phyloP scores from a whole-genome alignment of 2,329 filamentous ascomycete genomes.

The Boeremia lycopersici region DNA sequence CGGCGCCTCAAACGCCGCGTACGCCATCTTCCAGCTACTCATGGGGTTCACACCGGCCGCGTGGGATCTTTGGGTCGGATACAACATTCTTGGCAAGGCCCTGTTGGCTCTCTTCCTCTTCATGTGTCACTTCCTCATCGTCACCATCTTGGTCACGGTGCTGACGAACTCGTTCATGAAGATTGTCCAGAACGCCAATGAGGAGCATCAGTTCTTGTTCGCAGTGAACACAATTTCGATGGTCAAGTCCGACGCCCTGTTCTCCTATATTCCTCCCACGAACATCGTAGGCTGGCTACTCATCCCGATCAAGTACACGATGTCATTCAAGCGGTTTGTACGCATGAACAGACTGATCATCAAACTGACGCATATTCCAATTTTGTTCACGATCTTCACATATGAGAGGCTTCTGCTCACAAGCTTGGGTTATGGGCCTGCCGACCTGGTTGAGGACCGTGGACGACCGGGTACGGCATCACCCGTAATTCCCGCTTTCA shows the following conservation, averaged over 20 bases:
- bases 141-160: constrained; percentile 95
- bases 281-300: constrained; percentile 92
- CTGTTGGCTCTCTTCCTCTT: constrained; percentile 84
- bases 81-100: constrained; percentile 77
- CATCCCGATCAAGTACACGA: constrained; percentile 78
- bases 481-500: constrained; percentile 54
- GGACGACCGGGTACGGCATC: constrained; percentile 65
- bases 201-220: constrained; percentile 91
- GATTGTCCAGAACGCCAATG: constrained; percentile 88
- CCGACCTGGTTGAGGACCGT: constrained; percentile 80
- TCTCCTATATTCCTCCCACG: constrained; percentile 89
- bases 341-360: constrained; percentile 88
- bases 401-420: constrained; percentile 85
- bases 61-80: constrained; percentile 85
- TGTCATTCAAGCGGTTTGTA: constrained; percentile 82
- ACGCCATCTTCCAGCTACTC: constrained; percentile 88
- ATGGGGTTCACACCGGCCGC: constrained; percentile 97
- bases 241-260: constrained; percentile 97
- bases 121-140: constrained; percentile 92
- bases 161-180: constrained; percentile 95
- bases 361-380: constrained; percentile 86
- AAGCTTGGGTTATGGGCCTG: constrained; percentile 77
- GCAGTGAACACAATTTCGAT: constrained; percentile 97
- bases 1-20: constrained; percentile 77
- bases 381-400: constrained; percentile 82